Conservation (phyloP, 495 filamentous ascomycete species). For the Podospora didyma region DNA sequence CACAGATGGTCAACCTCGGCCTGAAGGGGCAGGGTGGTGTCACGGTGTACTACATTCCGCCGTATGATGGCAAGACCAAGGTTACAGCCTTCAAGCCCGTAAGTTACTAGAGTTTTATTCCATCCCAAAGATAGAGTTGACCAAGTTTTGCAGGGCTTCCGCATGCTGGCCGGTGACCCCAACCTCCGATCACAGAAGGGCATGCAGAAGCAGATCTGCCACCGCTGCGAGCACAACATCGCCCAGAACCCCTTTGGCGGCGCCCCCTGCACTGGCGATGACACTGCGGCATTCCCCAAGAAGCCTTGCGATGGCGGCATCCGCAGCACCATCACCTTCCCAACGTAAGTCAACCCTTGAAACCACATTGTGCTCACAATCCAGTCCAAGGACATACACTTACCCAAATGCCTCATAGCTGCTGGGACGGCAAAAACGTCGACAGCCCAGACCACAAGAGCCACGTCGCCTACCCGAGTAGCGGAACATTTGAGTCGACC, state of each 20-base stretch:
- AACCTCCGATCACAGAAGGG: slow-evolving; percentile 23
- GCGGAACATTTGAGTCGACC: slow-evolving; percentile 34
- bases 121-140: not conserved
- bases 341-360: slow-evolving; percentile 26
- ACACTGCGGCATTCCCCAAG: slow-evolving; percentile 41
- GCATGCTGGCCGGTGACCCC: slow-evolving; percentile 41
- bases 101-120: slow-evolving; percentile 9
- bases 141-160: slow-evolving; percentile 27
- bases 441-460: slow-evolving; percentile 49
- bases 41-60: slow-evolving; percentile 49
- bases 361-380: not conserved
- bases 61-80: slow-evolving; percentile 38
- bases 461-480: slow-evolving; percentile 43
- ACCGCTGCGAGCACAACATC: slow-evolving; percentile 45
- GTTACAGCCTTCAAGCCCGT: slow-evolving; percentile 46
- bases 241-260: slow-evolving; percentile 47
- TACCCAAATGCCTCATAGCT: not conserved
- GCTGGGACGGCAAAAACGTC: slow-evolving; percentile 55
- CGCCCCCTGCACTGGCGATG: slow-evolving; percentile 47
- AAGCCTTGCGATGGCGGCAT: slow-evolving; percentile 43
- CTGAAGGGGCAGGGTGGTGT: slow-evolving; percentile 39
- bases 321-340: slow-evolving; percentile 47
- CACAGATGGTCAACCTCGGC: slow-evolving; percentile 42
- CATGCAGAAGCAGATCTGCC: slow-evolving; percentile 42
- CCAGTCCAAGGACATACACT: too few species aligned